Evolutionary conservation across 306 rosid species (phyloP).

Genomic region (Corylus avellana): DNA sequence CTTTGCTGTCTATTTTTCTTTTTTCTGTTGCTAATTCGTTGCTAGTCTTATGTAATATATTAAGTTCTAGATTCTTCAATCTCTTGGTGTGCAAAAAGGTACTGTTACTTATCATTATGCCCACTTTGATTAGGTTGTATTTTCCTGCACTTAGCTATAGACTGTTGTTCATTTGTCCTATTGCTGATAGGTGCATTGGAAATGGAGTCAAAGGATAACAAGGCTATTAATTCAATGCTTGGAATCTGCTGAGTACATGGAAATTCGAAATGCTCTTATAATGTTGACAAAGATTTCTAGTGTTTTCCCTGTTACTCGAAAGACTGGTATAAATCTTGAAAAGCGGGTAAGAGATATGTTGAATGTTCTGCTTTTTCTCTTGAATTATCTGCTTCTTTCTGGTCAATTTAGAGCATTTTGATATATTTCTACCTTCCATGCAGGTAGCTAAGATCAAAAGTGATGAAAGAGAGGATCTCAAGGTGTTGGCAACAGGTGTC

Average conservation of each 20-base stretch:
- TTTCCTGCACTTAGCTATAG: not conserved
- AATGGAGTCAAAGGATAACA: constrained; percentile 98
- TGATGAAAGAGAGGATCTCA: constrained; percentile 97
- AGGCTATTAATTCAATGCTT: constrained; percentile 86
- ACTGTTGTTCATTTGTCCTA: constrained; percentile 10
- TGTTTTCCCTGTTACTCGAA: constrained; percentile 95
- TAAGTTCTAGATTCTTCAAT: not conserved
- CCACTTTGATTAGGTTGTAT: not conserved
- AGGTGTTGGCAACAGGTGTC: constrained; percentile 97
- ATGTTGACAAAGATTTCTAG: constrained; percentile 86
- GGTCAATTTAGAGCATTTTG: constrained; percentile 1
- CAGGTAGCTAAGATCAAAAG: constrained; percentile 94
- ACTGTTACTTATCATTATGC: not conserved
- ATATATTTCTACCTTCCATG: constrained; percentile 21
- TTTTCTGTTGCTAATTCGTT: not conserved
- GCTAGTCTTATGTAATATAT: not conserved
- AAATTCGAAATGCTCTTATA: constrained; percentile 93
- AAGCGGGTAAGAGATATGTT: constrained; percentile 66
- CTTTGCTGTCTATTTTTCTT: not conserved
- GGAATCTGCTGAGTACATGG: constrained; percentile 97
- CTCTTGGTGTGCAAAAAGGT: not conserved
- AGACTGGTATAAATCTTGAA: constrained; percentile 93
- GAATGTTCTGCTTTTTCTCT: not conserved
- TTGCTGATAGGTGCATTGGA: constrained; percentile 88
- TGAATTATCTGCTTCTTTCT: not conserved